Percentiles rank a stretch among this genome's conserved stretches.
These are phyloP conservation scores for Wickerhamomyces chaumierensis DNA, from an alignment of 805 yeast genomes.

Conservation along the genomic window DNA sequence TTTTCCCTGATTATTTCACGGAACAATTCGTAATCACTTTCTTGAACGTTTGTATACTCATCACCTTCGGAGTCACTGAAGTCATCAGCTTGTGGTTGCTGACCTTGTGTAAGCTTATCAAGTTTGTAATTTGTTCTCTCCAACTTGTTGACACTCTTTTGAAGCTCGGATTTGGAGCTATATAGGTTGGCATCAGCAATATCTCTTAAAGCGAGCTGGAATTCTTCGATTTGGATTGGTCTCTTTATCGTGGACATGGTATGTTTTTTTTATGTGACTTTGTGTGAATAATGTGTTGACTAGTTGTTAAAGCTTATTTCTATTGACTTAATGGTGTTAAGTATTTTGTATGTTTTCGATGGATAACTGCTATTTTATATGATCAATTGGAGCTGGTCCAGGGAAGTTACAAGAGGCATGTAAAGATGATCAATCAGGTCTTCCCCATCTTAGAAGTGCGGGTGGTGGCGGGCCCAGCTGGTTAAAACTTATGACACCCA, in stretches of 20 bases:
- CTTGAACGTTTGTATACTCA: slow-evolving; percentile 17
- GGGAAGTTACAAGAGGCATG: too few species aligned
- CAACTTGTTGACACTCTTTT: slow-evolving; percentile 33
- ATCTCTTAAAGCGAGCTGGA: slow-evolving; percentile 39
- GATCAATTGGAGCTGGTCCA: too few species aligned
- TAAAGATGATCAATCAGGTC: too few species aligned
- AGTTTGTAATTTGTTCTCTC: slow-evolving; percentile 41
- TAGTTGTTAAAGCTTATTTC: too few species aligned
- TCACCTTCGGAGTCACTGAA: slow-evolving; percentile 15
- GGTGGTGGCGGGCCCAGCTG: too few species aligned
- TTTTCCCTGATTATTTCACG: slow-evolving; percentile 48
- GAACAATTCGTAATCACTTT: slow-evolving; percentile 39
- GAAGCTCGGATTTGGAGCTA: slow-evolving; percentile 22
- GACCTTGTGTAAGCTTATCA: slow-evolving; percentile 27
- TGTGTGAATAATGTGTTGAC: too few species aligned
- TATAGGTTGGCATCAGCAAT: slow-evolving; percentile 34
- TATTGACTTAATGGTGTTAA: too few species aligned
- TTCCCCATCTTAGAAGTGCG: too few species aligned
- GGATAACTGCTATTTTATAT: too few species aligned
- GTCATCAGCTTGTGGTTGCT: slow-evolving; percentile 12
- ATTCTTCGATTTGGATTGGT: slow-evolving; percentile 34
- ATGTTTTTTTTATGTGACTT: too few species aligned
- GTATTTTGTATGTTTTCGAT: too few species aligned
- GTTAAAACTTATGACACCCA: too few species aligned
- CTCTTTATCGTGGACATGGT: slow-evolving; percentile 23